Percentiles rank a stretch among this genome's conserved stretches.
phyloP scores from a whole-genome alignment of 495 filamentous ascomycete species.

The Xylaria cubensis region DNA sequence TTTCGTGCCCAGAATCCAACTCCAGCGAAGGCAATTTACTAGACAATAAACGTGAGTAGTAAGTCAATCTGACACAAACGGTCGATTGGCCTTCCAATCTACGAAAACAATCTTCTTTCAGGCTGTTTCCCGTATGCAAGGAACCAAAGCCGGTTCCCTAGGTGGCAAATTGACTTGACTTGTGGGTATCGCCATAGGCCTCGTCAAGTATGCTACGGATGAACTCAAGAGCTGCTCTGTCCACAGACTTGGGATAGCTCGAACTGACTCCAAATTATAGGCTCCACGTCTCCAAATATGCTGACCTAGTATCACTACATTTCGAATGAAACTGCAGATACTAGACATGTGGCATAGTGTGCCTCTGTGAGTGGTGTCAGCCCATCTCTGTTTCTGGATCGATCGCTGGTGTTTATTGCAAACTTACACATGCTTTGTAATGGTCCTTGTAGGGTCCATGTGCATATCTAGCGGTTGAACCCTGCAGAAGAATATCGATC shows the following conservation, averaged over 20 bases:
- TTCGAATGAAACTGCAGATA: not conserved
- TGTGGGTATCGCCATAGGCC: not conserved
- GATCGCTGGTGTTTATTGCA: constrained; percentile 16
- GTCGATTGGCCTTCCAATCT: not conserved
- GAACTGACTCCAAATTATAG: not conserved
- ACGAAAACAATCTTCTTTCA: not conserved
- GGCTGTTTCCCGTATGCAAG: not conserved
- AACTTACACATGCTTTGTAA: constrained; percentile 17
- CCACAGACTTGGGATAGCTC: not conserved
- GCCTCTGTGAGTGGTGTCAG: not conserved
- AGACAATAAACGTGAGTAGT: not conserved
- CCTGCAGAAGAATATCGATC: not conserved
- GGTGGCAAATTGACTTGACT: not conserved
- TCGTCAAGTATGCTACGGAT: not conserved
- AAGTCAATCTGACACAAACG: not conserved
- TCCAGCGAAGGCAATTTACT: not conserved
- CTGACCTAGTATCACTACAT: not conserved
- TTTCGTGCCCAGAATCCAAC: not conserved
- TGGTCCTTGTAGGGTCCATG: not conserved
- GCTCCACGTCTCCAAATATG: not conserved
- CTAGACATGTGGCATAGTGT: not conserved
- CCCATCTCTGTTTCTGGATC: not conserved
- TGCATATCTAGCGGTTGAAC: constrained; percentile 6
- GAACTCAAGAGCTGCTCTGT: not conserved
- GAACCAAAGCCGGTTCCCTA: not conserved